These are phyloP conservation scores for Dichotomopilus funicola DNA, from an alignment of 2,329 filamentous ascomycete genomes.

Conservation along the genomic window DNA sequence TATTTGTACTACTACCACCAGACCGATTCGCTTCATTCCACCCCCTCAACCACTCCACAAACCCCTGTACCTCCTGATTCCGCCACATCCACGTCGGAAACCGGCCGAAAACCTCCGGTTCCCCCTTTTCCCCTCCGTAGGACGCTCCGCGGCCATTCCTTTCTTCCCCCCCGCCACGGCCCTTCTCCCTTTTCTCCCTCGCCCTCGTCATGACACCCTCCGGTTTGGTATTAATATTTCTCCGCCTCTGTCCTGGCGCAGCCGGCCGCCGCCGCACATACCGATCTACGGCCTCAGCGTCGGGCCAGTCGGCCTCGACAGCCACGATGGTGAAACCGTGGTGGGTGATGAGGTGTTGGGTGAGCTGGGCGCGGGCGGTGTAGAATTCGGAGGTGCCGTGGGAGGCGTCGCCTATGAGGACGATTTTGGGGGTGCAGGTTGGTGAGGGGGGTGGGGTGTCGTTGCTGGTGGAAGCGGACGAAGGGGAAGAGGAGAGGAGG, in stretches of 20 bases:
- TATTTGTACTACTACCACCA: too few species aligned
- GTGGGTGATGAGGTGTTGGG: slow-evolving; percentile 40
- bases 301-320: slow-evolving; percentile 49
- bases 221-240: too few species aligned
- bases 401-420: slow-evolving; percentile 27
- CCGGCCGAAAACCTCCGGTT: slow-evolving; percentile 36
- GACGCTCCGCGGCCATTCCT: too few species aligned
- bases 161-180: slow-evolving; percentile 21
- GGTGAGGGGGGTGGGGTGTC: slow-evolving; percentile 1
- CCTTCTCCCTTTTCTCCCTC: slow-evolving; percentile 23
- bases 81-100: slow-evolving; percentile 54
- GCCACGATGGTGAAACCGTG: slow-evolving; percentile 47
- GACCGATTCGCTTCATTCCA: slow-evolving; percentile 27
- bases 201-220: slow-evolving; percentile 23
- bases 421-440: slow-evolving; percentile 16
- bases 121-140: too few species aligned
- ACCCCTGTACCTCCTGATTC: slow-evolving; percentile 43
- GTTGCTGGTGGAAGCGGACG: slow-evolving; percentile 1
- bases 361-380: slow-evolving; percentile 43
- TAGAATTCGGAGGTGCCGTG: slow-evolving; percentile 53
- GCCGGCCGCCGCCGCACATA: slow-evolving; percentile 41
- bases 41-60: slow-evolving; percentile 45
- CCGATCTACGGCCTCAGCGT: slow-evolving; percentile 44
- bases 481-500: too few species aligned
- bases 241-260: too few species aligned